Evolutionary conservation across 345 rosid genomes (phyloP), one percentile per base, ranked within the genome.

Genomic region (Rhodamnia rubescens): DNA sequence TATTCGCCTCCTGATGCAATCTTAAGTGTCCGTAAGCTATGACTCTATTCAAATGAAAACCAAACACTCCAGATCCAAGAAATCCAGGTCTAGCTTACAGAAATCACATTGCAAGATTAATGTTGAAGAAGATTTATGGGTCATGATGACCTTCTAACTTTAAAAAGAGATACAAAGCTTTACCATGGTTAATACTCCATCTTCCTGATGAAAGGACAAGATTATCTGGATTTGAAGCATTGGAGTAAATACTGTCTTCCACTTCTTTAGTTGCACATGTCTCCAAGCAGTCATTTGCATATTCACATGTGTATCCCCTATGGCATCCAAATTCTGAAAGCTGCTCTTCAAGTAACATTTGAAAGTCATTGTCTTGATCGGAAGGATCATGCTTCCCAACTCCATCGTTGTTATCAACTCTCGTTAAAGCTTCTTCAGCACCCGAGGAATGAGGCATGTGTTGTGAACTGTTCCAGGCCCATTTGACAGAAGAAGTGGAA

Each of bases 161-260:
- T 64, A 36, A 6, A 64, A 29, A 58, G 42, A 22, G 55, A 24
- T 74, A 47, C 16, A 24, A 42, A 83, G 49, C 59, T 82, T 47
- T 88, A 96, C 98, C 98, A 93, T 91, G 92, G 87, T 89, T 88
- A 82, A 88, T 81, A 40, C 84, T 84, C 93, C 93, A 91, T 86
- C 93, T 90, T 80, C 95, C 97, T 11, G 96, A 93, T 50, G 96
- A 95, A 85, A 93, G 92, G 85, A 91, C 88, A 86, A 82, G 90
- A 5, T 53, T 81, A 84, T 88, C 87, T 86, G 91, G 89, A 85
- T 90, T 93, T 85, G 58, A 82, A 21, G 81, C 92, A 22, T 80
- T 83, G 8, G 90, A 74, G 86, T 88, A 49, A 32, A 86, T 86
- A 86, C 84, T 78, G 81, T 89, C 93, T 61, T 89, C 95, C 24